Base-by-base conservation (phyloP, 1,139 yeast species). In the Kodamaea fungicola region DNA sequence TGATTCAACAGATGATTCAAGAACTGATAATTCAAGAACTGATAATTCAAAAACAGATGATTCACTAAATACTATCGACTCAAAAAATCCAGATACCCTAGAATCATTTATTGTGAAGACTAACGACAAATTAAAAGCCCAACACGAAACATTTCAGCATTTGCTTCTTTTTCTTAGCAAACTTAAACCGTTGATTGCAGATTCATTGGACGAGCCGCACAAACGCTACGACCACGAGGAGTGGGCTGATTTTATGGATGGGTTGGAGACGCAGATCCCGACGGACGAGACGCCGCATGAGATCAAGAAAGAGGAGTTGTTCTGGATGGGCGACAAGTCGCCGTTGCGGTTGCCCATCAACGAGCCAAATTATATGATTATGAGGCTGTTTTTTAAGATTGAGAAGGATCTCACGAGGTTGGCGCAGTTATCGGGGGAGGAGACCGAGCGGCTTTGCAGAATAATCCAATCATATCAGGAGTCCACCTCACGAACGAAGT, bases 291-390 rank as follows among this genome's bases (percentile, higher is more conserved):
- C 21, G 8, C 9, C 13, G 9, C 23, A 23, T 7, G 29, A 24
- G 9, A 28, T 28, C 13, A 22, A 12, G 13, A 12, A 25, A 12
- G 32, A 22, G 8, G 12, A 7, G 22, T 6, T 28, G n/a, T 62
- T 54, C 34, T 82, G 89, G 89, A 49, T 82, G 2, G 67, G 82
- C 6, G 79, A 78, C 3, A 53, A 58, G 3, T 80, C 89, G 1
- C 95, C 95, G 0, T 57, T 84, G 27, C 63, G 83, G 32, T 74
- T 74, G 36, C 92, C 92, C 0, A 59, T 82, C 30, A 74, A 71
- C 45, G 89, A 86, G 51, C 79, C 88, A 0, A 74, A 78, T 41
- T 84, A 76, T 49, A 73, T 84, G 35, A 60, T 80, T 19, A 60
- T 74, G 43, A 65, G 71, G 43, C 62, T 74, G 35, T 54, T 77